phyloP scores from a whole-genome alignment of 208 protist species.

The Leishmania tarentolae region DNA sequence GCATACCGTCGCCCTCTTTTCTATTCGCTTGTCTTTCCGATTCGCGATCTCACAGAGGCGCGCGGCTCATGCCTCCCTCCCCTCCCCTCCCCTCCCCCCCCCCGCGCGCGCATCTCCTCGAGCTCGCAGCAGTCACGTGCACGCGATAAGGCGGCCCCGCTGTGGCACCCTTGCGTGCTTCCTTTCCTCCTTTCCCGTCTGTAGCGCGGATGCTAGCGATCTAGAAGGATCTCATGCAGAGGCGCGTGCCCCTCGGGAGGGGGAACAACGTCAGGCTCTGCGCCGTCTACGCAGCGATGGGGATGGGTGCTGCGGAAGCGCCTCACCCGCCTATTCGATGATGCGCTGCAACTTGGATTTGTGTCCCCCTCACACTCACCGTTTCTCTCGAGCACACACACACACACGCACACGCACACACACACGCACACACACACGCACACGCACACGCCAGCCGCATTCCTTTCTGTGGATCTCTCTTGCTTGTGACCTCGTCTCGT shows the following conservation, averaged over 20 bases:
- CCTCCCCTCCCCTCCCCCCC: background rate
- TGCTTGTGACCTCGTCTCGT: too few species aligned
- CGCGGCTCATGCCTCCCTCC: background rate
- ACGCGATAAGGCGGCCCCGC: background rate
- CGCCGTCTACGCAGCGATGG: background rate
- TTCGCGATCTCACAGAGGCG: background rate
- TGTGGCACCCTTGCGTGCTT: background rate
- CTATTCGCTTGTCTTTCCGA: background rate
- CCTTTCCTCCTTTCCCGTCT: background rate
- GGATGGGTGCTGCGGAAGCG: background rate
- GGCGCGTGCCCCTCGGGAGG: background rate
- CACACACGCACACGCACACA: too few species aligned
- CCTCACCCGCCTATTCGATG: background rate
- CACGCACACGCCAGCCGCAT: too few species aligned
- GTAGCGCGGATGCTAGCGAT: background rate
- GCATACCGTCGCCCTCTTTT: background rate
- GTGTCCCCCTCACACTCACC: background rate
- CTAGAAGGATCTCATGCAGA: background rate
- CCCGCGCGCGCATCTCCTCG: background rate
- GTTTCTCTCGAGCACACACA: background rate
- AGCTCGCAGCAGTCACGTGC: background rate
- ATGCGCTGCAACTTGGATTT: background rate
- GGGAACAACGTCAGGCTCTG: background rate
- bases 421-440: too few species aligned
- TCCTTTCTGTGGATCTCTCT: background rate